phyloP scores from a whole-genome alignment of 192 early-diverging fungal species.

The Gigaspora rosea region DNA sequence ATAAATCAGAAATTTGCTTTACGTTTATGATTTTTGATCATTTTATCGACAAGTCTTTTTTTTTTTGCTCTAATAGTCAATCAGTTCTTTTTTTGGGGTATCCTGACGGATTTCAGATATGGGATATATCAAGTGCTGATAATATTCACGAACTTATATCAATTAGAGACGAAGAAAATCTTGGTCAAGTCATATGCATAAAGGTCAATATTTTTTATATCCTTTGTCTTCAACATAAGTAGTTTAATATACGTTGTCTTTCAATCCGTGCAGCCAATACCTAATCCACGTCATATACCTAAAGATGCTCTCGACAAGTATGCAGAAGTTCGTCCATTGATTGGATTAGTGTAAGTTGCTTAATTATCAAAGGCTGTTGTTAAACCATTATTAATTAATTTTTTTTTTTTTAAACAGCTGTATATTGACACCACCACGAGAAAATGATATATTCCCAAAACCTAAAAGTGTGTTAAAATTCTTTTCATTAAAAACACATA shows the following conservation, averaged over 20 bases:
- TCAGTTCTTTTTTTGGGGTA: slow-evolving; percentile 71
- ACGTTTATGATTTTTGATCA: background rate
- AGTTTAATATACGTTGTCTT: background rate
- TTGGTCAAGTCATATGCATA: slow-evolving; percentile 51
- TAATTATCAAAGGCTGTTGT: background rate
- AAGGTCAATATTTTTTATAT: slow-evolving; percentile 40
- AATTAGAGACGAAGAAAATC: slow-evolving; percentile 49
- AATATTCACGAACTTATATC: slow-evolving; percentile 69
- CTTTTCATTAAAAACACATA: slow-evolving; percentile 61
- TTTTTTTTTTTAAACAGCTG: background rate
- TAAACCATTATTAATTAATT: background rate
- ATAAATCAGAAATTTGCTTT: background rate
- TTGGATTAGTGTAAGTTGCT: slow-evolving; percentile 50
- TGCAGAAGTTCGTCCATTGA: slow-evolving; percentile 49
- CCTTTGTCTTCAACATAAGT: background rate
- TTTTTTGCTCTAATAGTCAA: slow-evolving; percentile 29
- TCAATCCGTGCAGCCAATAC: slow-evolving; percentile 33
- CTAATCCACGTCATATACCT: slow-evolving; percentile 33
- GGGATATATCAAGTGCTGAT: slow-evolving; percentile 69
- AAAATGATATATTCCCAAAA: slow-evolving; percentile 21
- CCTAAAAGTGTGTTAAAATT: slow-evolving; percentile 43
- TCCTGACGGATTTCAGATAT: slow-evolving; percentile 75
- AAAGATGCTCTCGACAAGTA: slow-evolving; percentile 38
- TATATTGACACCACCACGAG: background rate
- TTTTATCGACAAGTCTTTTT: background rate